phyloP scores from a whole-genome alignment of 257 asterid species.

The Jasminum sambac region DNA sequence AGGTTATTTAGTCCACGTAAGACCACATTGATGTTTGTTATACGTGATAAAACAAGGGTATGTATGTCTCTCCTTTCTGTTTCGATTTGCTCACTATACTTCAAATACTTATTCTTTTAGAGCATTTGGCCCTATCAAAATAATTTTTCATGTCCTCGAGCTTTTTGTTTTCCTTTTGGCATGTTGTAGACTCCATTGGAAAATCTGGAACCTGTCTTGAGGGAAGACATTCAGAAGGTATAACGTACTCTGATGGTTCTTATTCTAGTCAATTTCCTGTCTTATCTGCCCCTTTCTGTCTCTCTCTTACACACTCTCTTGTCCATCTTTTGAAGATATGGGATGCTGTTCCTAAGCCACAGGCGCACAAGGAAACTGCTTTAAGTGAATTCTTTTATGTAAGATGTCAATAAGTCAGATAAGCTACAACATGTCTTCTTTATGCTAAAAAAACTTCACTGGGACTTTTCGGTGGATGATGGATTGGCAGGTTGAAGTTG shows the following conservation, averaged over 20 bases:
- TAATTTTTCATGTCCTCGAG: conserved; percentile 4
- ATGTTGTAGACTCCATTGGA: conserved; percentile 81
- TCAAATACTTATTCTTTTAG: conserved; percentile 1
- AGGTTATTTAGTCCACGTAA: conserved; percentile 92
- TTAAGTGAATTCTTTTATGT: conserved; percentile 95
- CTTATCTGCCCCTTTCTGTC: background rate
- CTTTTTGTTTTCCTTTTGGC: conserved; percentile 26
- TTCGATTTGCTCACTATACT: conserved; percentile 11
- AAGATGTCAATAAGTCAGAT: conserved; percentile 38
- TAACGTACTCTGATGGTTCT: conserved; percentile 12
- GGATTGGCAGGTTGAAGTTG: conserved; percentile 73
- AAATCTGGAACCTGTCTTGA: conserved; percentile 85
- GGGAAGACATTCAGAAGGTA: conserved; percentile 97
- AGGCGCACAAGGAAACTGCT: conserved; percentile 86
- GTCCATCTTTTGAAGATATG: conserved; percentile 60
- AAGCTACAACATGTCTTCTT: conserved; percentile 7
- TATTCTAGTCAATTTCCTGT: conserved; percentile 16
- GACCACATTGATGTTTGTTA: conserved; percentile 91
- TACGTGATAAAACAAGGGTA: conserved; percentile 98
- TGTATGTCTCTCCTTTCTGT: conserved; percentile 26
- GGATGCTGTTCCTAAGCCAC: conserved; percentile 98
- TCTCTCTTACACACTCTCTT: conserved; percentile 15
- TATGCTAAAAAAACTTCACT: conserved; percentile 3
- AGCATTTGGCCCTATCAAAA: conserved; percentile 18
- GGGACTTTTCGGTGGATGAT: conserved; percentile 21